These are phyloP conservation scores for Dactylellina haptotyla DNA, from an alignment of 2,329 filamentous ascomycete species.

Conservation along the genomic window DNA sequence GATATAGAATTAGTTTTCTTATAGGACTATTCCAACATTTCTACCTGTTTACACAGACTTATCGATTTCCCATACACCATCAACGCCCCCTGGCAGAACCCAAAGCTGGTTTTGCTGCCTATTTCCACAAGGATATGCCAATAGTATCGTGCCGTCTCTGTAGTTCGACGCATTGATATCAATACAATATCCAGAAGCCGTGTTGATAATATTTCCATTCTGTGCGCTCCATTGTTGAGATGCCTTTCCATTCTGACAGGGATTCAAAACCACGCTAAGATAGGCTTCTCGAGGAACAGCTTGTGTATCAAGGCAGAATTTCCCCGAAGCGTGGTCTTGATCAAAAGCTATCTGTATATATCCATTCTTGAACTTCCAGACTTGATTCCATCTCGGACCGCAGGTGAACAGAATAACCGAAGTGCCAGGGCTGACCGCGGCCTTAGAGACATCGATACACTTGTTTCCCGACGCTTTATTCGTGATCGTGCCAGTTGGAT, in stretches of 20 bases:
- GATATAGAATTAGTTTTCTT: too few species aligned
- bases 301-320: constrained; percentile 48
- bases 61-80: constrained; percentile 26
- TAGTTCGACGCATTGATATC: constrained; percentile 48
- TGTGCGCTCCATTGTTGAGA: constrained; percentile 39
- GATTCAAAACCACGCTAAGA: constrained; percentile 36
- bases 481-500: constrained; percentile 45
- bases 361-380: constrained; percentile 48
- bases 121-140: constrained; percentile 42
- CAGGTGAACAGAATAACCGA: constrained; percentile 39
- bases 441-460: constrained; percentile 47
- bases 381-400: constrained; percentile 48
- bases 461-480: constrained; percentile 37
- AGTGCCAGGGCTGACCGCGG: constrained; percentile 21
- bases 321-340: constrained; percentile 18
- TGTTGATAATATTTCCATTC: constrained; percentile 38
- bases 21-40: too few species aligned
- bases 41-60: too few species aligned
- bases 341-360: constrained; percentile 45
- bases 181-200: constrained; percentile 22
- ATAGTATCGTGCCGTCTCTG: constrained; percentile 34
- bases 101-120: constrained; percentile 50
- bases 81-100: constrained; percentile 19
- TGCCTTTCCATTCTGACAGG: constrained; percentile 22
- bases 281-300: neutral